phyloP scores from a whole-genome alignment of 306 rosid species.

The Corylus americana region DNA sequence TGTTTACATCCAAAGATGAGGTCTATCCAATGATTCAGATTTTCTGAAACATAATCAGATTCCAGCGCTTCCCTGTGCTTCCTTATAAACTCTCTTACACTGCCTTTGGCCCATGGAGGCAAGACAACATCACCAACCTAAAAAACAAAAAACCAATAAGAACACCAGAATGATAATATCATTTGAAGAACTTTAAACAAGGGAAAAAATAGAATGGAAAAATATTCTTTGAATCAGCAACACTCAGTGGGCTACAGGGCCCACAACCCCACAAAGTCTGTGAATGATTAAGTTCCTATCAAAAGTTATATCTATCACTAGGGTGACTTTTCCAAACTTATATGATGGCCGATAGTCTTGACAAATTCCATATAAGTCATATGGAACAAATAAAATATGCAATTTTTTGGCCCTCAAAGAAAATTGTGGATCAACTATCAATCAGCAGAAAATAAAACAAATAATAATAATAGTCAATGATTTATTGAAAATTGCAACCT shows the following conservation, averaged over 20 bases:
- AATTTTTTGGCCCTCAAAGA: conserved; percentile 14
- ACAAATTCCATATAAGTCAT: neutral
- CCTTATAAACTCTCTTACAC: conserved; percentile 87
- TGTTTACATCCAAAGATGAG: conserved; percentile 96
- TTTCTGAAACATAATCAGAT: conserved; percentile 87
- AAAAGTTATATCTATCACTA: neutral
- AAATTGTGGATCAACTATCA: conserved; percentile 6
- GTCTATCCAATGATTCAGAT: conserved; percentile 98
- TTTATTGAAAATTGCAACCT: conserved; percentile 51
- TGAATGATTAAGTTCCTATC: neutral
- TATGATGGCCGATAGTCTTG: neutral
- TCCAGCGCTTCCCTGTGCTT: conserved; percentile 99
- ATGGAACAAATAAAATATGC: neutral
- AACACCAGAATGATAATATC: conserved; percentile 9
- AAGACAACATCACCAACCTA: conserved; percentile 92
- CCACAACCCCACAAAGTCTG: neutral
- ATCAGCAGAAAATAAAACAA: conserved; percentile 1
- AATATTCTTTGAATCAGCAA: neutral
- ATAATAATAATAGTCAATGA: conserved; percentile 6
- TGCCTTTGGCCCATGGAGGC: conserved; percentile 98
- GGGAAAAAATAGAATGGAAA: neutral
- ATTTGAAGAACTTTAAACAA: neutral
- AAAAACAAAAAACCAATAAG: conserved; percentile 33
- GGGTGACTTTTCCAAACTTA: neutral
- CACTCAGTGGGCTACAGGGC: neutral